Percentiles rank a stretch among this genome's conserved stretches.
Evolutionary conservation across 1,284 basidiomycete genomes (phyloP).

Genomic region (Lignosus rhinocerotis): DNA sequence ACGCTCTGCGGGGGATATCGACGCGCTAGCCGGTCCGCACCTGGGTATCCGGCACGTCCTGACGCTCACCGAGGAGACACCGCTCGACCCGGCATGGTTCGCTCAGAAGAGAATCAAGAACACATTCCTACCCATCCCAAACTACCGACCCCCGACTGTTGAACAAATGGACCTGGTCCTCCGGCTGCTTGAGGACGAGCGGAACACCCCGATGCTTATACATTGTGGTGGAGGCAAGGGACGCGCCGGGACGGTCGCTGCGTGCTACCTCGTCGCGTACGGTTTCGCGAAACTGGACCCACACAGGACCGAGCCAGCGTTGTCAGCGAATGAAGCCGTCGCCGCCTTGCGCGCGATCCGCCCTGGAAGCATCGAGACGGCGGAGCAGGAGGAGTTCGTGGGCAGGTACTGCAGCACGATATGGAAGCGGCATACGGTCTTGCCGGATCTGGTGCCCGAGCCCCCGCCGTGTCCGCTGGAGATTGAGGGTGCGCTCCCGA

Average conservation of each 20-base stretch:
- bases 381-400: constrained; percentile 55
- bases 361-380: constrained; percentile 57
- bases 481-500: constrained; percentile 41
- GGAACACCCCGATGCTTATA: constrained; percentile 50
- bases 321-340: constrained; percentile 52
- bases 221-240: constrained; percentile 68
- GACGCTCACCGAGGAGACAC: constrained; percentile 59
- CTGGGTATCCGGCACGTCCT: constrained; percentile 58
- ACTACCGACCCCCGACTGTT: constrained; percentile 53
- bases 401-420: constrained; percentile 56
- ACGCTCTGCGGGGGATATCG: constrained; percentile 49
- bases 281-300: constrained; percentile 45
- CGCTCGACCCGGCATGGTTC: constrained; percentile 52
- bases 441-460: constrained; percentile 49
- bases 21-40: constrained; percentile 42
- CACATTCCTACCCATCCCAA: constrained; percentile 56
- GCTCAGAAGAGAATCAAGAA: constrained; percentile 43
- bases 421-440: constrained; percentile 56
- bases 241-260: constrained; percentile 60
- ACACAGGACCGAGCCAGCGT: constrained; percentile 44
- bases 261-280: constrained; percentile 58
- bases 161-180: constrained; percentile 62
- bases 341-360: constrained; percentile 46
- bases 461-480: constrained; percentile 47
- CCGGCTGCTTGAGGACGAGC: constrained; percentile 43